phyloP scores from a whole-genome alignment of 2,329 filamentous ascomycete species.

The Cladophialophora psammophila region DNA sequence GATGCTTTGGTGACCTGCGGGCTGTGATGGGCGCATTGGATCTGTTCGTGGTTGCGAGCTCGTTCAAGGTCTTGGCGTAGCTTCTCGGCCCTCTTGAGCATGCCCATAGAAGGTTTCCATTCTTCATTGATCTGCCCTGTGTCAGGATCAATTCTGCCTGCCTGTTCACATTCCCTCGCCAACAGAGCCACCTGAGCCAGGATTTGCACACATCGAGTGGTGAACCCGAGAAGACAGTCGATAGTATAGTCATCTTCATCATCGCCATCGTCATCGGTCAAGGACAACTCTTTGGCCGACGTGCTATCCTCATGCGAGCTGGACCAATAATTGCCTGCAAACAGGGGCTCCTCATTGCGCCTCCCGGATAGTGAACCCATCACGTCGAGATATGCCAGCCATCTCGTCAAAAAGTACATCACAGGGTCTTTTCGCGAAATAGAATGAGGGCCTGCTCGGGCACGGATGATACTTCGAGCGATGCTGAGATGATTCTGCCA shows the following conservation, averaged over 20 bases:
- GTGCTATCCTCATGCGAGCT: slow-evolving; percentile 41
- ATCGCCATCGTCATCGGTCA: slow-evolving; percentile 56
- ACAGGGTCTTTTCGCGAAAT: slow-evolving; percentile 63
- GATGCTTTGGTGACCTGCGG: slow-evolving; percentile 39
- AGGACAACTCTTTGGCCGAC: slow-evolving; percentile 40
- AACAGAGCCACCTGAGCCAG: slow-evolving; percentile 76
- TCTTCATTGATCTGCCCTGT: slow-evolving; percentile 57
- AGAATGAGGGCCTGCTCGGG: slow-evolving; percentile 66
- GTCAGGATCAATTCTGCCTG: slow-evolving; percentile 65
- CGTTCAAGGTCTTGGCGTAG: slow-evolving; percentile 69
- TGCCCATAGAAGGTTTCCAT: slow-evolving; percentile 66
- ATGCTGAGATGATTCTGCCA: slow-evolving; percentile 82
- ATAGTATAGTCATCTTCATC: slow-evolving; percentile 72
- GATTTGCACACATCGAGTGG: slow-evolving; percentile 72
- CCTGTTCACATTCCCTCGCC: slow-evolving; percentile 69
- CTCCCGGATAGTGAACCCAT: slow-evolving; percentile 74
- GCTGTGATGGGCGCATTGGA: slow-evolving; percentile 50
- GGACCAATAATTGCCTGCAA: slow-evolving; percentile 58
- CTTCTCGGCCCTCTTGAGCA: slow-evolving; percentile 63
- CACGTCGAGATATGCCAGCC: slow-evolving; percentile 85
- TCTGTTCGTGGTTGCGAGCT: slow-evolving; percentile 55
- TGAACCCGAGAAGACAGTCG: slow-evolving; percentile 83
- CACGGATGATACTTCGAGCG: slow-evolving; percentile 76
- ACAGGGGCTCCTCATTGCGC: slow-evolving; percentile 60
- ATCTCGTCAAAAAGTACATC: slow-evolving; percentile 77